A percentile compares a stretch with the other conserved stretches of the same genome.
phyloP scores from a whole-genome alignment of 2,329 filamentous ascomycete species.

The Aspergillus sp. region DNA sequence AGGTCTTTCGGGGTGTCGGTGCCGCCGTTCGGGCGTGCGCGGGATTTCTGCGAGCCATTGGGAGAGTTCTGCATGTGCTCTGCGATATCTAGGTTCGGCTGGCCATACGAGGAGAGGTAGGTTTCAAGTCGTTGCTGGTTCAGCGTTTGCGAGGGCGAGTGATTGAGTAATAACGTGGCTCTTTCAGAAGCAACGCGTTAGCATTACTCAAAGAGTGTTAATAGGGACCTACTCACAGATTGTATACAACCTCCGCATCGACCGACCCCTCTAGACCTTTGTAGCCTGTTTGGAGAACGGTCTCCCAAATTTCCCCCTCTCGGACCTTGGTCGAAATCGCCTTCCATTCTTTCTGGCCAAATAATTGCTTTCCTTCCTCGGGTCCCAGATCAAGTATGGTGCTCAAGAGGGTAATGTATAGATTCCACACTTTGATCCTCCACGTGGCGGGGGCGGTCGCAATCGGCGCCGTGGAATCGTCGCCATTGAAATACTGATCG shows the following conservation, averaged over 20 bases:
- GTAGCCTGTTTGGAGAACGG: slow-evolving; percentile 84
- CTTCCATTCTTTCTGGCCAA: slow-evolving; percentile 85
- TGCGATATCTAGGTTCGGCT: slow-evolving; percentile 70
- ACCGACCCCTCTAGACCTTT: slow-evolving; percentile 85
- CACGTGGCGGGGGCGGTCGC: slow-evolving; percentile 77
- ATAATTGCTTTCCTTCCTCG: slow-evolving; percentile 84
- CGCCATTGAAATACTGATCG: slow-evolving; percentile 42
- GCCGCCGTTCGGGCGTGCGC: slow-evolving; percentile 53
- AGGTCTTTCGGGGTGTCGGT: slow-evolving; percentile 82
- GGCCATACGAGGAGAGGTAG: slow-evolving; percentile 76
- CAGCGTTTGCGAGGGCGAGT: slow-evolving; percentile 76
- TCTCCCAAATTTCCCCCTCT: slow-evolving; percentile 91
- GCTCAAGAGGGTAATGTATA: slow-evolving; percentile 92
- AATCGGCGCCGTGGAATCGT: slow-evolving; percentile 63
- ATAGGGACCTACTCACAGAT: slow-evolving; percentile 41
- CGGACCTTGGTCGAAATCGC: slow-evolving; percentile 78
- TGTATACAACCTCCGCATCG: slow-evolving; percentile 82
- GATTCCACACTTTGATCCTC: slow-evolving; percentile 92
- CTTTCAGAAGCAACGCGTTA: slow-evolving; percentile 46
- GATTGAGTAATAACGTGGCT: slow-evolving; percentile 85
- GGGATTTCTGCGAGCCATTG: slow-evolving; percentile 32
- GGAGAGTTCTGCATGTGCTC: slow-evolving; percentile 55
- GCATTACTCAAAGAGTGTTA: neutral
- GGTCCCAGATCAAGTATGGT: slow-evolving; percentile 83
- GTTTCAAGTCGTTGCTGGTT: slow-evolving; percentile 88